Conservation (phyloP, 441 rosid species). For the Gossypium davidsonii region DNA sequence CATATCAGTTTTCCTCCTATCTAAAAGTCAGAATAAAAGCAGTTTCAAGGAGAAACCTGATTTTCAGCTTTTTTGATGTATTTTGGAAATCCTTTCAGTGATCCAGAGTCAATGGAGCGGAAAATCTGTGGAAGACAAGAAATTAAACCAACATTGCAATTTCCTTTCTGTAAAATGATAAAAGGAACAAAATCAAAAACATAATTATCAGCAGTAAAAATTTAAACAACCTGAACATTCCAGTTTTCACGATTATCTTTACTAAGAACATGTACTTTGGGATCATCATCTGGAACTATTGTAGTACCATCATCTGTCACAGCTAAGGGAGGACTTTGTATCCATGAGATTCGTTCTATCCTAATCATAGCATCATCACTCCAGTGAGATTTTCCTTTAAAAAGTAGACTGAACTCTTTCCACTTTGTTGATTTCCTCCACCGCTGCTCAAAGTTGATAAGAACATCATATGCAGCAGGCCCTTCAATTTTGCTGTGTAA, state of each 20-base stretch:
- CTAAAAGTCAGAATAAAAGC: constrained; percentile 8
- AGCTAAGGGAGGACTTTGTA: constrained; percentile 52
- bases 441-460: constrained; percentile 90
- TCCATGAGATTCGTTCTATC: constrained; percentile 86
- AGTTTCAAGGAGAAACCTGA: constrained; percentile 41
- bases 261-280: constrained; percentile 39
- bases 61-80: constrained; percentile 32
- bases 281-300: constrained; percentile 59
- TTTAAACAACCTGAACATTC: constrained; percentile 70
- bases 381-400: constrained; percentile 58
- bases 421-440: constrained; percentile 81
- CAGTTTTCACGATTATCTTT: constrained; percentile 73
- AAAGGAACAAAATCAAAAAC: constrained; percentile 2
- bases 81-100: constrained; percentile 84
- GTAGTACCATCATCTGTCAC: constrained; percentile 36
- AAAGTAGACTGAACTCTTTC: constrained; percentile 57
- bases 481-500: constrained; percentile 85
- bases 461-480: constrained; percentile 91
- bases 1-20: background rate
- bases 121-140: constrained; percentile 44
- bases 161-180: background rate
- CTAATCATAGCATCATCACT: constrained; percentile 73
- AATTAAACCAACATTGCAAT: constrained; percentile 12
- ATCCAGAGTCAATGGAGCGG: constrained; percentile 86
- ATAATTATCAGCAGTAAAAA: background rate